Evolutionary conservation across 2,329 filamentous ascomycete genomes (phyloP), one percentile per base, ranked within the genome.

Genomic region (Fusarium agapanthi): DNA sequence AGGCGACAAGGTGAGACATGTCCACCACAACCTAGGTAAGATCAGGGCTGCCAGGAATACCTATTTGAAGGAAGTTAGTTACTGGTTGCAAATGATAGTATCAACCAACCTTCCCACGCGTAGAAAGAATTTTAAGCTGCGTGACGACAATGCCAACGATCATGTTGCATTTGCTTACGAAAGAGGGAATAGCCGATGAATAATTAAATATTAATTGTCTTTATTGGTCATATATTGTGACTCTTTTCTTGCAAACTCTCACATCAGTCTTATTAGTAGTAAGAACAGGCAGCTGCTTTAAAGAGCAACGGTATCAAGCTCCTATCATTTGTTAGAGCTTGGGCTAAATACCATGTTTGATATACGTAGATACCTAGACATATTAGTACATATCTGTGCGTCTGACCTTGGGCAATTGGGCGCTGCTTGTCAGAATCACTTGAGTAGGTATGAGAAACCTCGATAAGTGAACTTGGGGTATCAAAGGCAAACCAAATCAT

Each of bases 211-310:
- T 22, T 11, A 20, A 28, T 43, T 28, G 20, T 28, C 43, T 40
- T 20, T n/a, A 32, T 41, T 38, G 40, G 41, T 28, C 43, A 48
- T 28, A 11, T 41, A 24, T 18, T 58, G 65, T 66, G 61, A 53
- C 45, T 61, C 20, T 51, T 45, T 35, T 32, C 22, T 58, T 22
- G 20, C 9, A 30, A 35, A 37, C n/a, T 32, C 41, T 32, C 9
- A 37, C 45, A 47, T 43, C 43, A 35, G 30, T 41, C 14, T 20
- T 32, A n/a, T 20, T 32, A 22, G 45, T 38, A 50, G 63, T 26
- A 28, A 69, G 50, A n/a, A 35, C 26, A 71, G 48, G 48, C 30
- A 71, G 50, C 26, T 38, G 34, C 22, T 37, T 62, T 30, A 45
- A 45, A 40, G 57, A 56, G 34, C 38, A n/a, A 44, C 10, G 32